Conservation (phyloP, 129 eudicot genomes). For the Saussurea involucrata region DNA sequence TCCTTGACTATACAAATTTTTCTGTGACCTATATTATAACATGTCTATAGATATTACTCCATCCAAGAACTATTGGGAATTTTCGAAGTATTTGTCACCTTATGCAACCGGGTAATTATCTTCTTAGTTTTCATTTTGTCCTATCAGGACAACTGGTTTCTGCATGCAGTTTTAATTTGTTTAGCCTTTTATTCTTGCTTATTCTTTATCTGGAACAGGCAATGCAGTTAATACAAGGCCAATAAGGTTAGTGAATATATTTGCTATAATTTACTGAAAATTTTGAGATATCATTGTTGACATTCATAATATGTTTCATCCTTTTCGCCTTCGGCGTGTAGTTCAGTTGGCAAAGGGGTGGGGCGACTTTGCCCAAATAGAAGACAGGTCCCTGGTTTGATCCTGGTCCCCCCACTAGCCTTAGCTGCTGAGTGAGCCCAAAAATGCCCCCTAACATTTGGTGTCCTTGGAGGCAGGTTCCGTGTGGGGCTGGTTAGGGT, state of each 20-base stretch:
- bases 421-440: too few species aligned
- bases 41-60: slow-evolving; percentile 25
- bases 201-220: slow-evolving; percentile 31
- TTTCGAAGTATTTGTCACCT: slow-evolving; percentile 36
- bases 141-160: not conserved
- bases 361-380: too few species aligned
- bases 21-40: too few species aligned
- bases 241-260: slow-evolving; percentile 42
- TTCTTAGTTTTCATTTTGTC: not conserved
- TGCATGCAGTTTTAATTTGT: not conserved
- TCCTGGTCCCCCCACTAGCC: too few species aligned
- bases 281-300: not conserved
- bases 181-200: not conserved
- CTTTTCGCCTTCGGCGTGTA: not conserved
- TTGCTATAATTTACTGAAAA: not conserved
- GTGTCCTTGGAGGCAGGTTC: too few species aligned
- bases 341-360: too few species aligned
- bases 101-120: slow-evolving; percentile 35
- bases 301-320: not conserved
- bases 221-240: slow-evolving; percentile 36
- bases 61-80: slow-evolving; percentile 28
- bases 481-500: too few species aligned
- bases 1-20: not conserved
- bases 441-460: too few species aligned
- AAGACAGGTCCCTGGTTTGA: too few species aligned